Base-by-base conservation (phyloP, 23 red algal species). In the Gracilariopsis chorda region DNA sequence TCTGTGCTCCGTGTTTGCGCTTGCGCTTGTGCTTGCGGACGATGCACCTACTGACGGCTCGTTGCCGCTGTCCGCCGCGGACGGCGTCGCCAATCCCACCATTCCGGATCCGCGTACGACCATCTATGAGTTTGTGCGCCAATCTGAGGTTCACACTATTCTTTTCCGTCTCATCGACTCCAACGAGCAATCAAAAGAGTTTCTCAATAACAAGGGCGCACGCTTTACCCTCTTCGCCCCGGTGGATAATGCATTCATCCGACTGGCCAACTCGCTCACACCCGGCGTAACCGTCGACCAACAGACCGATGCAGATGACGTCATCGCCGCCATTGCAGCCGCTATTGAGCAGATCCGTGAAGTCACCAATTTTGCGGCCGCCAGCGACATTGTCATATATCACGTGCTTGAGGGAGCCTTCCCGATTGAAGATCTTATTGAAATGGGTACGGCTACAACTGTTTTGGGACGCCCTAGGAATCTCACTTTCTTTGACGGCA, bases 201-300 rank as follows among this genome's bases (percentile, higher is more conserved):
- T 27, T 12, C 76, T 92, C 27, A 77, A 46, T 40, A 25, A 68
- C 24, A 55, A 43, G 11, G 41, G 33, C n/a, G 76, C 64, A 2
- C 29, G 77, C 12, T 41, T 92, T 39, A 92, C 88, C 28, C 23
- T 92, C 46, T 83, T 92, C 65, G 75, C 88, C 20, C 88, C 88
- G 25, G 56, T 53, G 3, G 57, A 92, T 43, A 20, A 40, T 14
- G 88, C 88, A 20, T 92, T 92, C 63, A 24, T 59, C 61, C 42
- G n/a, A 17, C 60, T 83, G 0, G 40, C 77, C 59, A 25, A 40
- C n/a, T 1, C 1, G 27, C 57, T 92, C 53, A 48, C 47, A 17
- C 75, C 72, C 19, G 75, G 61, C 51, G n/a, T 56, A 3, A 6
- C n/a, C 40, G 14, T 49, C 40, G 60, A 73, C 45, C 45, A 27